Conservation (phyloP, 2,329 filamentous ascomycete species). For the Dactylella cylindrospora region DNA sequence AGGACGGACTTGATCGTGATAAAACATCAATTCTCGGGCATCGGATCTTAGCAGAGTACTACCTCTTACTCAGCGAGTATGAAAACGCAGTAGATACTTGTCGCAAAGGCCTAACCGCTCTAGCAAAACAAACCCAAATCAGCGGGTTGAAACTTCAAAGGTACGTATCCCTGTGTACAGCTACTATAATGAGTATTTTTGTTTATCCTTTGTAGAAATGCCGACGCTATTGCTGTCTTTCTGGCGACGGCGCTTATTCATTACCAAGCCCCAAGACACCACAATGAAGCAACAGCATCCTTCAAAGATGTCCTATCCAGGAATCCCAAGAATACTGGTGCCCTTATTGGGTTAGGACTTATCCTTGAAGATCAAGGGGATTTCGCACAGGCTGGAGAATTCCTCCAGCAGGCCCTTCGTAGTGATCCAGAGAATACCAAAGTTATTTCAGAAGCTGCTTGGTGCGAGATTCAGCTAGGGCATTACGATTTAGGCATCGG, state of each 20-base stretch:
- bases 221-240: slow-evolving; percentile 72
- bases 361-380: slow-evolving; percentile 94
- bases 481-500: slow-evolving; percentile 68
- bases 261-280: slow-evolving; percentile 85
- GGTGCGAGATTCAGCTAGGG: slow-evolving; percentile 83
- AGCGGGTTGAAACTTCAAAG: slow-evolving; percentile 66
- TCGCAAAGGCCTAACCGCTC: slow-evolving; percentile 68
- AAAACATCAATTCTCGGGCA: slow-evolving; percentile 75
- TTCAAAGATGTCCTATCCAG: slow-evolving; percentile 79
- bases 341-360: slow-evolving; percentile 83
- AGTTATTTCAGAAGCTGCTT: slow-evolving; percentile 82
- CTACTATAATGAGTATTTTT: slow-evolving; percentile 2
- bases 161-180: slow-evolving; percentile 18
- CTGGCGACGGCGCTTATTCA: slow-evolving; percentile 87
- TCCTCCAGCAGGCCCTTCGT: slow-evolving; percentile 72
- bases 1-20: slow-evolving; percentile 56
- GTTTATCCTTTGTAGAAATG: slow-evolving; percentile 58
- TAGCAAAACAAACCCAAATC: slow-evolving; percentile 63
- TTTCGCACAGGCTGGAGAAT: slow-evolving; percentile 76
- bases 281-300: slow-evolving; percentile 80
- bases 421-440: slow-evolving; percentile 73
- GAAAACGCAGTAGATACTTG: slow-evolving; percentile 77
- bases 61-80: slow-evolving; percentile 80
- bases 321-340: slow-evolving; percentile 73
- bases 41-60: slow-evolving; percentile 79